Conservation (phyloP, 179 eudicot species). For the Patellifolia procumbens region DNA sequence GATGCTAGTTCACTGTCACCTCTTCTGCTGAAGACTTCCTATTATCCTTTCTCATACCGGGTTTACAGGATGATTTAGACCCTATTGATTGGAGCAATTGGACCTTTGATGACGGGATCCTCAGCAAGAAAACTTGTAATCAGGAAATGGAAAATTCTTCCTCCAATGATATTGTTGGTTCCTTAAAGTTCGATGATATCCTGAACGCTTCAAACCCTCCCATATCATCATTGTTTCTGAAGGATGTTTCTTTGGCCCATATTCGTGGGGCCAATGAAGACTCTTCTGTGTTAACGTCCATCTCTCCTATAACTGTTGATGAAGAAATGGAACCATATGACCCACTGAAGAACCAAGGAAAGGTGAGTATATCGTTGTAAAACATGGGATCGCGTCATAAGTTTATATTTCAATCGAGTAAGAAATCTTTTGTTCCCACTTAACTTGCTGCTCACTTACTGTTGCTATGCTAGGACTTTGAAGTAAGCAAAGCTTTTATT, state of each 20-base stretch:
- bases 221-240: slow-evolving; percentile 24
- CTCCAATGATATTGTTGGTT: slow-evolving; percentile 33
- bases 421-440: slow-evolving; percentile 19
- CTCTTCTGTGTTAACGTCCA: slow-evolving; percentile 16
- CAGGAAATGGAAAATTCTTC: slow-evolving; percentile 31
- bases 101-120: slow-evolving; percentile 52
- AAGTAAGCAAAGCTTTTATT: slow-evolving; percentile 20
- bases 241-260: slow-evolving; percentile 31
- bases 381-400: neutral
- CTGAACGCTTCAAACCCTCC: slow-evolving; percentile 27
- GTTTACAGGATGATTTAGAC: slow-evolving; percentile 49
- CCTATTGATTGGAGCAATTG: slow-evolving; percentile 75
- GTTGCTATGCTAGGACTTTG: slow-evolving; percentile 34
- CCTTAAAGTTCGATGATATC: slow-evolving; percentile 49
- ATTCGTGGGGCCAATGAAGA: slow-evolving; percentile 25
- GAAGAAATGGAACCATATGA: slow-evolving; percentile 34
- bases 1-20: neutral
- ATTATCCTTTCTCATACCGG: slow-evolving; percentile 24
- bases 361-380: slow-evolving; percentile 23
- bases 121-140: slow-evolving; percentile 28
- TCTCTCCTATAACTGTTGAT: slow-evolving; percentile 31
- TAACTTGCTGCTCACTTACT: slow-evolving; percentile 4
- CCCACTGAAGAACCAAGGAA: slow-evolving; percentile 29
- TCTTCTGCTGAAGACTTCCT: neutral
- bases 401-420: neutral